These are phyloP conservation scores for Podospora pseudocomata DNA, from an alignment of 495 filamentous ascomycete genomes.

Conservation along the genomic window DNA sequence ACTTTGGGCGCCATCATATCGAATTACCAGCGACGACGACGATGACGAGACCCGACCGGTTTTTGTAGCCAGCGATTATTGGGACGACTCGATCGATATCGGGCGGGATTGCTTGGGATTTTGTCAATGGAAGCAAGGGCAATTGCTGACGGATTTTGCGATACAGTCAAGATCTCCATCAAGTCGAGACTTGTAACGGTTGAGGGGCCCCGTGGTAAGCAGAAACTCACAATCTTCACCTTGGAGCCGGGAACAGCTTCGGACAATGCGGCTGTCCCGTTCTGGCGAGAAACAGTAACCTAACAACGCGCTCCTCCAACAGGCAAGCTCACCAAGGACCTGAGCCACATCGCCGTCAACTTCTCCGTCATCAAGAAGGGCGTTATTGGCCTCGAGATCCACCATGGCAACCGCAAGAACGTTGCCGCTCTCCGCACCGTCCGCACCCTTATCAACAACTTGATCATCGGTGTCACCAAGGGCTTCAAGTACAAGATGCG, in stretches of 20 bases:
- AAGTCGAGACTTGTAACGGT: conserved; percentile 93
- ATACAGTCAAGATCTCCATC: conserved; percentile 88
- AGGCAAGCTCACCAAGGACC: conserved; percentile 94
- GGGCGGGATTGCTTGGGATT: neutral
- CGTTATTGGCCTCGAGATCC: conserved; percentile 90
- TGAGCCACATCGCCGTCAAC: conserved; percentile 92
- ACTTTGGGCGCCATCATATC: conserved; percentile 13
- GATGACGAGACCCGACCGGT: conserved; percentile 1
- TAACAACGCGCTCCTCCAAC: conserved; percentile 22
- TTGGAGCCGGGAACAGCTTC: neutral
- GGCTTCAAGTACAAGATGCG: conserved; percentile 99
- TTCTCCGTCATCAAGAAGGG: conserved; percentile 79
- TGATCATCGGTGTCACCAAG: conserved; percentile 96
- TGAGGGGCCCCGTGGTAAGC: conserved; percentile 82
- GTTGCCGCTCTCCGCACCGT: conserved; percentile 97
- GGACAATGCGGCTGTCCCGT: neutral
- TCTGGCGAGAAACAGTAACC: neutral
- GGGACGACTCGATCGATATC: neutral
- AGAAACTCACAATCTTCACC: neutral
- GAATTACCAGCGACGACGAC: conserved; percentile 9
- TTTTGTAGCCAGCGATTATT: neutral
- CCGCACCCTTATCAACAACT: conserved; percentile 93
- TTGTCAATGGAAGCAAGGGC: conserved; percentile 17
- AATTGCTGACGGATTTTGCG: conserved; percentile 40
- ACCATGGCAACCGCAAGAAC: conserved; percentile 96